Conservation (phyloP, 2,329 filamentous ascomycete genomes). For the Spiromastix sp. region DNA sequence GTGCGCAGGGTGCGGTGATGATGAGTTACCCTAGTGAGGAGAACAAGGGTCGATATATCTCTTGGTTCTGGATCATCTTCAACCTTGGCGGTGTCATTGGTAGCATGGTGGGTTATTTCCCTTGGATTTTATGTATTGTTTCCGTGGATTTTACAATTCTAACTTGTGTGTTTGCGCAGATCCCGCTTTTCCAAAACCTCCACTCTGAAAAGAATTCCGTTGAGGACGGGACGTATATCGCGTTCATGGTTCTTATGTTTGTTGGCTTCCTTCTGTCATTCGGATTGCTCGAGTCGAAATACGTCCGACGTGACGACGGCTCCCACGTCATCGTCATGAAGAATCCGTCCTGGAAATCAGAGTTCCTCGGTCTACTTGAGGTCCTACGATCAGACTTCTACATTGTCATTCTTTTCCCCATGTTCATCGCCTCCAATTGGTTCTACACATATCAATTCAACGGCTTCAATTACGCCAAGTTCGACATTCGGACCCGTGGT, state of each 20-base stretch:
- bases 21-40: conserved; percentile 78
- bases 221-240: conserved; percentile 72
- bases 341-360: conserved; percentile 75
- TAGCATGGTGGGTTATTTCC: conserved; percentile 43
- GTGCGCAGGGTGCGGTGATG: conserved; percentile 42
- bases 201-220: conserved; percentile 31
- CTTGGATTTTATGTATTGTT: neutral
- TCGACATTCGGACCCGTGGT: conserved; percentile 64
- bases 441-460: conserved; percentile 77
- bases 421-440: conserved; percentile 72
- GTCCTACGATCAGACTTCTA: conserved; percentile 61
- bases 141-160: neutral
- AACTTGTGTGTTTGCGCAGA: conserved; percentile 13
- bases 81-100: conserved; percentile 86
- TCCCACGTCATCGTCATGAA: conserved; percentile 79
- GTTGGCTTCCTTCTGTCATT: conserved; percentile 60
- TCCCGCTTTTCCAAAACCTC: conserved; percentile 38
- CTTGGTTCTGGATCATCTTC: conserved; percentile 91
- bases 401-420: conserved; percentile 66
- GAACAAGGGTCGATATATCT: conserved; percentile 79
- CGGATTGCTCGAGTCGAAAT: conserved; percentile 58
- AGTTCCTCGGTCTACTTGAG: conserved; percentile 65
- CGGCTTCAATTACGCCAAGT: conserved; percentile 57
- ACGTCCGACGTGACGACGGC: conserved; percentile 66
- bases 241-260: conserved; percentile 75